Evolutionary conservation across 1,139 yeast genomes (phyloP).

Genomic region (Kodamaea anthophila): DNA sequence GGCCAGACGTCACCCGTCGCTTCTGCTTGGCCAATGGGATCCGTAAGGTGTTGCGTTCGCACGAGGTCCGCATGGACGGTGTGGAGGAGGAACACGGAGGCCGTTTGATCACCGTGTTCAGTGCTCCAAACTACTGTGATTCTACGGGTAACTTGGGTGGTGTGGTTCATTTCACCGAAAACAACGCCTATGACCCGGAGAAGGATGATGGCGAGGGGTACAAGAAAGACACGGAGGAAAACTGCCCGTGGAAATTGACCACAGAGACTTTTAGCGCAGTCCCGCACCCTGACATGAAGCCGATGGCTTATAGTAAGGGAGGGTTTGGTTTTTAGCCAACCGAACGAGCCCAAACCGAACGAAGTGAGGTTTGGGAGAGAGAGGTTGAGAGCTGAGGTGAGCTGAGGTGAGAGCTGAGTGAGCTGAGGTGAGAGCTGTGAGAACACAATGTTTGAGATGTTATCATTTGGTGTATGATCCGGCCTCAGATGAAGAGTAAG

Average conservation of each 20-base stretch:
- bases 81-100: slow-evolving; percentile 85
- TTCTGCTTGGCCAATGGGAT: slow-evolving; percentile 71
- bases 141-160: slow-evolving; percentile 89
- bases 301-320: slow-evolving; percentile 90
- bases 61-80: slow-evolving; percentile 91
- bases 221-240: slow-evolving; percentile 36
- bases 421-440: no score
- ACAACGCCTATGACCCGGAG: slow-evolving; percentile 23
- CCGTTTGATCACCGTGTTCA: slow-evolving; percentile 80
- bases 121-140: slow-evolving; percentile 98
- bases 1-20: slow-evolving; percentile 84
- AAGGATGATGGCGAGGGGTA: slow-evolving; percentile 47
- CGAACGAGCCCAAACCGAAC: no score
- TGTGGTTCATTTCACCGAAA: slow-evolving; percentile 56
- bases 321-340: slow-evolving; percentile 44
- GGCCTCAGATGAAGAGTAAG: no score
- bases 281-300: slow-evolving; percentile 85
- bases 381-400: no score
- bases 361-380: no score
- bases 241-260: slow-evolving; percentile 46
- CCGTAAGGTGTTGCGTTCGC: slow-evolving; percentile 83
- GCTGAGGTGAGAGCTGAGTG: no score
- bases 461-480: no score
- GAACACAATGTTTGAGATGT: no score
- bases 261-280: slow-evolving; percentile 69